A percentile compares a stretch with the other conserved stretches of the same genome.
Conservation (phyloP, 768 basidiomycete species). For the Hygrophorus russula region DNA sequence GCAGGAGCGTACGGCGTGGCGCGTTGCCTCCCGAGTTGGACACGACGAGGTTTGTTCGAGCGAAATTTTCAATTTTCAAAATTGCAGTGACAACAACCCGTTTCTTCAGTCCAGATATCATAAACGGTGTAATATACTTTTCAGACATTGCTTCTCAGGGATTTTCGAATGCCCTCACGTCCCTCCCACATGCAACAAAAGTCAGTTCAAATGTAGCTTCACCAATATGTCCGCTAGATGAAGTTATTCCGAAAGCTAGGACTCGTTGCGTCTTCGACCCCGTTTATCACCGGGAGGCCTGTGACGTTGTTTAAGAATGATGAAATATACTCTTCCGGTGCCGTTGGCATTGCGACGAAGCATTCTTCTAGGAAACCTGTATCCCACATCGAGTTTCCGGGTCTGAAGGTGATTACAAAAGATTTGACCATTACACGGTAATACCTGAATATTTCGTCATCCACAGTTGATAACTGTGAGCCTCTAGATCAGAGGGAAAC, state of each 20-base stretch:
- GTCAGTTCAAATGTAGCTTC: conserved; percentile 21
- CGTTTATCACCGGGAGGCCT: conserved; percentile 67
- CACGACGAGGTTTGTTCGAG: conserved; percentile 17
- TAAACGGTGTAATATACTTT: conserved; percentile 37
- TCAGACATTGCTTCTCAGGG: conserved; percentile 51
- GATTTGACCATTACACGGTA: conserved; percentile 48
- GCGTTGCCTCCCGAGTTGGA: conserved; percentile 29
- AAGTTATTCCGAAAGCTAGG: conserved; percentile 21
- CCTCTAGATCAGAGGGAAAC: conserved; percentile 56
- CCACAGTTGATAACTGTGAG: neutral
- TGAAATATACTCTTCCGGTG: conserved; percentile 47
- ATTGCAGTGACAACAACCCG: neutral
- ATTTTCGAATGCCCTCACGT: conserved; percentile 29
- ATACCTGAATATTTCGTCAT: neutral
- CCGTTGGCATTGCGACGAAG: conserved; percentile 52
- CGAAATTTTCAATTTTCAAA: neutral
- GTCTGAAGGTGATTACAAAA: conserved; percentile 31
- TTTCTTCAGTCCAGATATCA: conserved; percentile 16
- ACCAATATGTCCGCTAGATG: neutral
- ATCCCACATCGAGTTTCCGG: conserved; percentile 22
- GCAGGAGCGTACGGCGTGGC: conserved; percentile 13
- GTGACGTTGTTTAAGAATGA: conserved; percentile 56
- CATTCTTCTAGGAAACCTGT: conserved; percentile 2
- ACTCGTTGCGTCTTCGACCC: conserved; percentile 61
- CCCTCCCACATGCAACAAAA: conserved; percentile 36